Conservation (phyloP, 208 protist species). For the Borovskyia barvae region DNA sequence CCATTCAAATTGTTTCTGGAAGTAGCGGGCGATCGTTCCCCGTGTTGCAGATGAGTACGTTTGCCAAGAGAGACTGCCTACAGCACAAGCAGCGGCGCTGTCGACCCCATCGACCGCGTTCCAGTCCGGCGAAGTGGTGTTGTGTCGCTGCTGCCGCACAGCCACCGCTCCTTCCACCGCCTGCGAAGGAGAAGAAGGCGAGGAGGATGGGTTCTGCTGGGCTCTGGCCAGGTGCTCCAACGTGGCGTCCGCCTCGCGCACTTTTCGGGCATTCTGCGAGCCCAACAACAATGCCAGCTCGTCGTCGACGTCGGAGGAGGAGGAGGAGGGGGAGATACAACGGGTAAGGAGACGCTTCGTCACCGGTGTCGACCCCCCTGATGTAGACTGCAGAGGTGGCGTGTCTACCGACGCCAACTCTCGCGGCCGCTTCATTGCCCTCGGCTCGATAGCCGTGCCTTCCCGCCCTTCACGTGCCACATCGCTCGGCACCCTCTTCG, state of each 20-base stretch:
- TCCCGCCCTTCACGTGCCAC: neutral
- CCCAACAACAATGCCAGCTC: conserved; percentile 79
- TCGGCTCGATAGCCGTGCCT: neutral
- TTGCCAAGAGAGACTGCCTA: conserved; percentile 50
- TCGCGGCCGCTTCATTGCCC: neutral
- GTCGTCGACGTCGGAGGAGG: conserved; percentile 75
- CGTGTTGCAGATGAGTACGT: conserved; percentile 35
- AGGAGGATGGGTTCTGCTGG: conserved; percentile 4
- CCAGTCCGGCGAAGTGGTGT: neutral
- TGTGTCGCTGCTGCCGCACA: no score
- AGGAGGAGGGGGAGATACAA: neutral
- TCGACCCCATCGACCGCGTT: neutral
- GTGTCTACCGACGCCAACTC: neutral
- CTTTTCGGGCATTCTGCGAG: conserved; percentile 40
- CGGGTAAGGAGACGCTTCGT: conserved; percentile 13
- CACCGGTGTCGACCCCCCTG: neutral
- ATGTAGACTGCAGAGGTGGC: neutral
- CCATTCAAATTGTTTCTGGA: conserved; percentile 70
- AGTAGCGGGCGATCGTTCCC: conserved; percentile 35
- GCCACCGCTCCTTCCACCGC: no score
- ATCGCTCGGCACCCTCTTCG: neutral
- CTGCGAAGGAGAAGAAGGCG: neutral
- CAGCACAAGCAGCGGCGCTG: conserved; percentile 7
- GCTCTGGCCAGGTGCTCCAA: neutral
- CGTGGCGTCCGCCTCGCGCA: conserved; percentile 28